Conservation (phyloP, 805 yeast genomes). For the Candida tallmaniae region DNA sequence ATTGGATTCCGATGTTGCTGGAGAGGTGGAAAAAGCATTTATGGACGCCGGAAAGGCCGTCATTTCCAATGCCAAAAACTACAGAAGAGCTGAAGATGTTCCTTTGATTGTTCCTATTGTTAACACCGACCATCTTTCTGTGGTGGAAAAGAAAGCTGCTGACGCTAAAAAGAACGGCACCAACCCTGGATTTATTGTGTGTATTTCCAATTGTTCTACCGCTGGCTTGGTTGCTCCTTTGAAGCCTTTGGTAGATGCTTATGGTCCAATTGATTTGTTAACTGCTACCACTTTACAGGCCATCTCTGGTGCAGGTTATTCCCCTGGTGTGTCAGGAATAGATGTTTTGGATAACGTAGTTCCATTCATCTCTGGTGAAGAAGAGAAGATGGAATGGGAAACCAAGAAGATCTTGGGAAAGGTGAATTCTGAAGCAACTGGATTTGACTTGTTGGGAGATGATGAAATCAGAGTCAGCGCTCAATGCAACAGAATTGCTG, state of each 20-base stretch:
- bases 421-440: conserved; percentile 46
- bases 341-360: conserved; percentile 92
- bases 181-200: conserved; percentile 75
- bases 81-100: conserved; percentile 80
- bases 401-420: conserved; percentile 89
- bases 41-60: conserved; percentile 77
- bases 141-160: conserved; percentile 62
- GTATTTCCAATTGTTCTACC: conserved; percentile 97
- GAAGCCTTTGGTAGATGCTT: conserved; percentile 84
- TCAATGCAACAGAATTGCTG: conserved; percentile 95
- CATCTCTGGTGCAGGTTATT: conserved; percentile 96
- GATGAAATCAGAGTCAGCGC: conserved; percentile 85
- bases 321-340: conserved; percentile 96
- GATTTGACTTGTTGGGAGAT: conserved; percentile 54
- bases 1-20: conserved; percentile 88
- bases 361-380: conserved; percentile 95
- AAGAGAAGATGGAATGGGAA: conserved; percentile 98
- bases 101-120: conserved; percentile 95
- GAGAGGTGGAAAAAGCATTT: conserved; percentile 83
- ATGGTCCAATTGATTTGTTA: conserved; percentile 85
- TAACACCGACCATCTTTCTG: conserved; percentile 82
- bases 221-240: conserved; percentile 97
- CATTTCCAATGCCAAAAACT: conserved; percentile 93
- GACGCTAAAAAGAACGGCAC: conserved; percentile 49
- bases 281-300: conserved; percentile 95